These are phyloP conservation scores for Penicillium thymicola DNA, from an alignment of 2,329 filamentous ascomycete species.

Conservation along the genomic window DNA sequence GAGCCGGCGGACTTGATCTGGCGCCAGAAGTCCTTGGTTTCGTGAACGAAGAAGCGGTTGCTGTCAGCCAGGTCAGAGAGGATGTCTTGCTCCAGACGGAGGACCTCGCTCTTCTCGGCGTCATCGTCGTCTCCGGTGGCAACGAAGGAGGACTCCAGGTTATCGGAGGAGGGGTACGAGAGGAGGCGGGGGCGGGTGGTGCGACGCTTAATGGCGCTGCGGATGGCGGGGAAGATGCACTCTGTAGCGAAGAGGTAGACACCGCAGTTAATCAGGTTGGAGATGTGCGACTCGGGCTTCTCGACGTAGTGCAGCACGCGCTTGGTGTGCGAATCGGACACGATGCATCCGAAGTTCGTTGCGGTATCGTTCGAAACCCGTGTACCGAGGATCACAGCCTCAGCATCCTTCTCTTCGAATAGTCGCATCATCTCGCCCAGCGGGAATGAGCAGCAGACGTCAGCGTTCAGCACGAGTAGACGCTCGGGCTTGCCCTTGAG, in stretches of 20 bases:
- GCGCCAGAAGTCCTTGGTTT: slow-evolving; percentile 99
- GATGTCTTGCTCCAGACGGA: slow-evolving; percentile 95
- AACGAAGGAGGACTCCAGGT: slow-evolving; percentile 70
- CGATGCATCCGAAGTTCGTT: slow-evolving; percentile 96
- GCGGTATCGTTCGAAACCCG: slow-evolving; percentile 87
- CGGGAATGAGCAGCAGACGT: slow-evolving; percentile 98
- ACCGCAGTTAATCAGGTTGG: slow-evolving; percentile 98
- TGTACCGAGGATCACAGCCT: slow-evolving; percentile 93
- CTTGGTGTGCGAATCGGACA: slow-evolving; percentile 88
- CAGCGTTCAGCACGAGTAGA: slow-evolving; percentile 96
- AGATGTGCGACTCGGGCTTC: slow-evolving; percentile 96
- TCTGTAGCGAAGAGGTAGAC: slow-evolving; percentile 97
- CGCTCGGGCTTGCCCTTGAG: slow-evolving; percentile 92
- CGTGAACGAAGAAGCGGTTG: slow-evolving; percentile 97
- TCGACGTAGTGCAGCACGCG: slow-evolving; percentile 98
- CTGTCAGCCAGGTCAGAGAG: slow-evolving; percentile 91
- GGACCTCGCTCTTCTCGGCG: slow-evolving; percentile 74
- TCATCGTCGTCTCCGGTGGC: slow-evolving; percentile 65
- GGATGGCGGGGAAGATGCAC: slow-evolving; percentile 93
- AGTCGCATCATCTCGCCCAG: slow-evolving; percentile 92
- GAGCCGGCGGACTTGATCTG: slow-evolving; percentile 99
- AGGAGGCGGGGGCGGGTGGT: slow-evolving; percentile 84
- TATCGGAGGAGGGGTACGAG: slow-evolving; percentile 94
- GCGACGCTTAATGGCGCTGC: slow-evolving; percentile 90
- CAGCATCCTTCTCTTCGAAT: slow-evolving; percentile 91